Base-by-base conservation (phyloP, 2,329 filamentous ascomycete species). In the Orbilia quercus region DNA sequence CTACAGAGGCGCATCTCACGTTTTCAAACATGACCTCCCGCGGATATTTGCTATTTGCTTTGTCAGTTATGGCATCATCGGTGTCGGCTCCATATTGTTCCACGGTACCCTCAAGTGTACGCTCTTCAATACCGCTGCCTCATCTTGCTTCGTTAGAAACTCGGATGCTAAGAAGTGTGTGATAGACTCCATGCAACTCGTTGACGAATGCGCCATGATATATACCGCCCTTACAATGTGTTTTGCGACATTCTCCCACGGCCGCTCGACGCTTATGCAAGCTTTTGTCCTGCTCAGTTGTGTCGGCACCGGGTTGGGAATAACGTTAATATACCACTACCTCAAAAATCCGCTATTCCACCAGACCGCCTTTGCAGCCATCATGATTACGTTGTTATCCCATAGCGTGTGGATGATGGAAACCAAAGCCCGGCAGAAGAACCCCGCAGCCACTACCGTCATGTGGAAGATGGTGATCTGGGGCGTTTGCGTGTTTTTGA, bases 331-430 rank as follows among this genome's bases (percentile, higher is more conserved):
- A 80, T 96, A 96, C 81, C 90, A 92, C 79, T 87, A 91, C 75
- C 87, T 92, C 14, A 91, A 93, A 79, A 89, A 96, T 75, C 91
- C 92, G 0, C 83, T 87, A 0, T 96, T 96, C 80, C 92, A 96
- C 81, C 91, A 96, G 79, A 88, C 87, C 73, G 89, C 89, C 2
- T 96, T 92, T 77, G 90, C 88, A 1, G 79, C 90, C 2, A 82
- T 96, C 45, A 95, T 91, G 0, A 84, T 85, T 3, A 83, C 88
- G 44, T 87, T 94, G 20, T 84, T 95, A 22, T 82, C 90, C 59
- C 87, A 90, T 34, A 90, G 88, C 77, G 89, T 93, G 83, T 91
- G 88, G 79, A 87, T 91, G 23, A 94, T 94, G 89, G 89, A 91
- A 6, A 84, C 88, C 81, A 74, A 82, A 78, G 76, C 82, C 75